A percentile compares a stretch with the other conserved stretches of the same genome.
Conservation (phyloP, 306 rosid species). For the Lablab purpureus region DNA sequence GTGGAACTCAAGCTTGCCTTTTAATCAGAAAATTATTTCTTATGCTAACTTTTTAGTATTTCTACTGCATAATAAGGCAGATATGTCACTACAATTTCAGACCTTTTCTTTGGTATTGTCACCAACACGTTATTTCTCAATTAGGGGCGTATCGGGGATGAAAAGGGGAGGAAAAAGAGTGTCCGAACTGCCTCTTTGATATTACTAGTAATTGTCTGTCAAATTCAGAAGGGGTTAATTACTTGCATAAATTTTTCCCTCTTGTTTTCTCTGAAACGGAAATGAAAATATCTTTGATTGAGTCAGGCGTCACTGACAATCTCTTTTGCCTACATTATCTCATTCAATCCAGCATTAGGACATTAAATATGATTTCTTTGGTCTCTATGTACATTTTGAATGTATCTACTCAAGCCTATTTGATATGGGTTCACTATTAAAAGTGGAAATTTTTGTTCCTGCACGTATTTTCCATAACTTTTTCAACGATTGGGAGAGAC, state of each 20-base stretch:
- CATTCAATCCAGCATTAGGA: constrained; percentile 1
- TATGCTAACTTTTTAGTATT: constrained; percentile 27
- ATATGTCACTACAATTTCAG: constrained; percentile 16
- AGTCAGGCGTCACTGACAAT: constrained; percentile 22
- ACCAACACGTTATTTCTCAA: constrained; percentile 33
- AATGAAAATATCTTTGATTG: constrained; percentile 1
- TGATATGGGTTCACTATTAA: no score
- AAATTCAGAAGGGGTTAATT: constrained; percentile 26
- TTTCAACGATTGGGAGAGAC: background rate
- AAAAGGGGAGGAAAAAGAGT: constrained; percentile 25
- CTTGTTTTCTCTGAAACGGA: constrained; percentile 1
- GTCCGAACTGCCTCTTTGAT: constrained; percentile 6
- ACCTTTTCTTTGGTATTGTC: background rate
- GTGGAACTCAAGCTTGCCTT: constrained; percentile 34
- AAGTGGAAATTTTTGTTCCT: constrained; percentile 8
- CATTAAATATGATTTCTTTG: constrained; percentile 5
- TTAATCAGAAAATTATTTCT: constrained; percentile 1
- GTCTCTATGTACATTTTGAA: background rate
- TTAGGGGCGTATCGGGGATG: constrained; percentile 3
- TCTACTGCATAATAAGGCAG: constrained; percentile 13
- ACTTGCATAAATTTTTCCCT: background rate
- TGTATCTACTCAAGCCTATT: constrained; percentile 18
- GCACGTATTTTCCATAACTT: background rate
- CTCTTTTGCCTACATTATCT: constrained; percentile 18
- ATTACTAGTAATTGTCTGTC: constrained; percentile 12